Conservation (phyloP, 768 basidiomycete species). For the Gautieria morchelliformis region DNA sequence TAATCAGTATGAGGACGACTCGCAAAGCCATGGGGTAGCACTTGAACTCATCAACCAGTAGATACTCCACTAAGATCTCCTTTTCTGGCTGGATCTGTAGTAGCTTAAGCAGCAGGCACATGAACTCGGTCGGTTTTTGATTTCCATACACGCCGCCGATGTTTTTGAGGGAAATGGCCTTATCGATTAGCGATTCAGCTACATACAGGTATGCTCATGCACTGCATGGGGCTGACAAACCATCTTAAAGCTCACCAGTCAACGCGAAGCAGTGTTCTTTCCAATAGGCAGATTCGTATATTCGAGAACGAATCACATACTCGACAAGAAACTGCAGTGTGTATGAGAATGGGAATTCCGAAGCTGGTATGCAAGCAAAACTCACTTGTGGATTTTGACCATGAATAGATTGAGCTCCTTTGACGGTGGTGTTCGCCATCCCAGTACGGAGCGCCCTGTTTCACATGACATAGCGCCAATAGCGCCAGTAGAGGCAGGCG, state of each 20-base stretch:
- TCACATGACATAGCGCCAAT: no score
- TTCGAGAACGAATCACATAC: slow-evolving; percentile 90
- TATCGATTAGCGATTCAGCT: slow-evolving; percentile 94
- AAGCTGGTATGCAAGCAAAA: not conserved
- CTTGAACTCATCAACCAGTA: slow-evolving; percentile 98
- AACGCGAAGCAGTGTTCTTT: slow-evolving; percentile 99
- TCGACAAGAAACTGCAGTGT: slow-evolving; percentile 76
- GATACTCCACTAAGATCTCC: slow-evolving; percentile 91
- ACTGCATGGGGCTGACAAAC: not conserved
- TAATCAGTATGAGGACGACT: not conserved
- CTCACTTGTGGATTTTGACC: slow-evolving; percentile 93
- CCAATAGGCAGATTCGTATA: slow-evolving; percentile 93
- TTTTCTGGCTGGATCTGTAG: slow-evolving; percentile 97
- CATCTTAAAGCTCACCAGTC: slow-evolving; percentile 47
- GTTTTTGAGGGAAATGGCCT: slow-evolving; percentile 68
- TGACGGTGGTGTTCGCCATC: slow-evolving; percentile 92
- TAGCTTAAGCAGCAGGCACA: slow-evolving; percentile 87
- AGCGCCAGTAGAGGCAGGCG: no score
- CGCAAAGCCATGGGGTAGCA: slow-evolving; percentile 25
- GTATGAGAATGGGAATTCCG: slow-evolving; percentile 3
- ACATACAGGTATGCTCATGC: not conserved
- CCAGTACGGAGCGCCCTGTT: no score
- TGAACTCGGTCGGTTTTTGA: slow-evolving; percentile 88
- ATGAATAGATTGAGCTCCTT: slow-evolving; percentile 83
- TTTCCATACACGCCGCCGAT: slow-evolving; percentile 96